Evolutionary conservation across 768 basidiomycete species (phyloP).

Genomic region (Lentinula detonsa): DNA sequence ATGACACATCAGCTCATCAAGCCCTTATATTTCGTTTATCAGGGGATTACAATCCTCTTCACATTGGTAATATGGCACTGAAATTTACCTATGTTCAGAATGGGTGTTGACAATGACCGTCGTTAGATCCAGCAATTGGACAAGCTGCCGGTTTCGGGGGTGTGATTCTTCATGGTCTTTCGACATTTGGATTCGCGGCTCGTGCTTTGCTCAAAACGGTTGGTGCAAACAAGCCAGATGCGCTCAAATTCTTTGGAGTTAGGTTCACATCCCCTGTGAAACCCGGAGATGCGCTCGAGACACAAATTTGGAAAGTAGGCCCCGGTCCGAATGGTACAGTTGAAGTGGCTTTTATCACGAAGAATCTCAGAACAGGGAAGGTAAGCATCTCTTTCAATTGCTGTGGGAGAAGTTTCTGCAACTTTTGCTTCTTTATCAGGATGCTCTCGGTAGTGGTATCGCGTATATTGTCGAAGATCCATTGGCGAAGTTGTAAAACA

Average conservation of each 20-base stretch:
- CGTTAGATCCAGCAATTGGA: constrained; percentile 68
- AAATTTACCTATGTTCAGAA: not conserved
- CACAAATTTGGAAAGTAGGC: constrained; percentile 73
- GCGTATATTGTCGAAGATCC: constrained; percentile 54
- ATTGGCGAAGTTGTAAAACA: constrained; percentile 26
- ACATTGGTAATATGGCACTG: constrained; percentile 46
- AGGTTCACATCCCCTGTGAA: constrained; percentile 81
- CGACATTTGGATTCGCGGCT: constrained; percentile 77
- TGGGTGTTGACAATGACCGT: not conserved
- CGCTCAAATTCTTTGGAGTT: constrained; percentile 63
- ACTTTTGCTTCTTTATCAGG: constrained; percentile 19
- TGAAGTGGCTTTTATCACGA: constrained; percentile 60
- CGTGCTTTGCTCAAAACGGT: constrained; percentile 64
- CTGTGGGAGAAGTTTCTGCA: not conserved
- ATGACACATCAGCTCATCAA: constrained; percentile 60
- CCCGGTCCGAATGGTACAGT: constrained; percentile 51
- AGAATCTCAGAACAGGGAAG: constrained; percentile 55
- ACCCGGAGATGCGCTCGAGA: constrained; percentile 79
- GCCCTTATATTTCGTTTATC: constrained; percentile 68
- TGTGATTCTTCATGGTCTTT: constrained; percentile 80
- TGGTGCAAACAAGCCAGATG: constrained; percentile 52
- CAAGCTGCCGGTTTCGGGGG: constrained; percentile 72
- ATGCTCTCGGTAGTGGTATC: constrained; percentile 54
- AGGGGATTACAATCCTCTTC: constrained; percentile 77
- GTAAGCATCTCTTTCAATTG: constrained; percentile 19